A percentile compares a stretch with the other conserved stretches of the same genome.
Conservation (phyloP, 805 yeast species). For the Nakazawaea ambrosiae region DNA sequence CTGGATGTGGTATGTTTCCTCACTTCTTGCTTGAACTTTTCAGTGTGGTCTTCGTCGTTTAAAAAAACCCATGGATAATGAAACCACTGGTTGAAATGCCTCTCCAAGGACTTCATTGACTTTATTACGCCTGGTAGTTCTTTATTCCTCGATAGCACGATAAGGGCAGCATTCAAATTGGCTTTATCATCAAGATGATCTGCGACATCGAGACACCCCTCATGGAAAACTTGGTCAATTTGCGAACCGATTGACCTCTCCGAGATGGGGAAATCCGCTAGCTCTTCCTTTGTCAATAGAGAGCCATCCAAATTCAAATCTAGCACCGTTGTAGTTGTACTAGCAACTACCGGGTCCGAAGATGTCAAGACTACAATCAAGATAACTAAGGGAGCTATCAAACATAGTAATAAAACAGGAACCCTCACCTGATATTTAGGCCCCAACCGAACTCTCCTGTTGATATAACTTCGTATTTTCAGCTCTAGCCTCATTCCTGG, state of each 20-base stretch:
- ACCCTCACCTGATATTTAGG: neutral
- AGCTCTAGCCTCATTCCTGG: too few relatives aligned
- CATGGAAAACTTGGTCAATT: conserved; percentile 23
- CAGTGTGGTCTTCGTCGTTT: conserved; percentile 70
- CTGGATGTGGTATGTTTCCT: conserved; percentile 45
- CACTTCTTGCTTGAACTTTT: conserved; percentile 53
- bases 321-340: conserved; percentile 2
- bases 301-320: conserved; percentile 7
- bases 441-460: neutral
- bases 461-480: too few relatives aligned
- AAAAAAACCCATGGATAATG: conserved; percentile 89
- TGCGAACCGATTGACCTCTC: conserved; percentile 18
- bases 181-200: conserved; percentile 13
- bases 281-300: neutral
- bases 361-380: neutral
- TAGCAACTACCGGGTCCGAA: neutral
- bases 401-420: neutral
- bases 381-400: neutral
- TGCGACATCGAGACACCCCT: conserved; percentile 25
- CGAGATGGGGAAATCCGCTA: conserved; percentile 18
- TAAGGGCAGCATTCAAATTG: conserved; percentile 77
- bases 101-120: conserved; percentile 69
- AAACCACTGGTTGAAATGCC: conserved; percentile 91
- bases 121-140: conserved; percentile 73
- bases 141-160: conserved; percentile 73